Evolutionary conservation across 1,139 yeast genomes (phyloP).

Genomic region (Kodamaea arcana): DNA sequence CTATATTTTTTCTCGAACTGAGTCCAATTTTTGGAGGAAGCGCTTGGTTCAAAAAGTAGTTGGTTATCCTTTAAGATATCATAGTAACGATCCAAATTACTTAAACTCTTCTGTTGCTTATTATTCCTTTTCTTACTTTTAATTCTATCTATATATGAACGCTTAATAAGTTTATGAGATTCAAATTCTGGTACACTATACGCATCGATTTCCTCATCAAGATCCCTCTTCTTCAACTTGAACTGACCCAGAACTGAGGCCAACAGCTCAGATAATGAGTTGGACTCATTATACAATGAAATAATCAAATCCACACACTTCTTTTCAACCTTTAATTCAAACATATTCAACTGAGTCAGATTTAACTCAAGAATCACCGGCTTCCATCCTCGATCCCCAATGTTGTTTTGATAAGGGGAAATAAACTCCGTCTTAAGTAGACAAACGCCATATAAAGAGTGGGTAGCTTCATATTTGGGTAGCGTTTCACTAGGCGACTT

Average conservation of each 20-base stretch:
- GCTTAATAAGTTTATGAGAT: constrained; percentile 7
- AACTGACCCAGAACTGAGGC: not conserved
- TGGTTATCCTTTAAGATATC: constrained; percentile 24
- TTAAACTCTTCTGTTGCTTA: constrained; percentile 13
- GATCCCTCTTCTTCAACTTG: constrained; percentile 12
- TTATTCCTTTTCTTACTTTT: constrained; percentile 14
- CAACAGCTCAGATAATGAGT: constrained; percentile 20
- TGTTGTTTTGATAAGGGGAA: constrained; percentile 35
- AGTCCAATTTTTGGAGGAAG: constrained; percentile 13
- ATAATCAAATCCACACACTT: constrained; percentile 24
- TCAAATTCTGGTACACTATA: constrained; percentile 9
- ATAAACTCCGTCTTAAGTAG: constrained; percentile 34
- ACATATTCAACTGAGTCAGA: constrained; percentile 52
- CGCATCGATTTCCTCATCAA: constrained; percentile 12
- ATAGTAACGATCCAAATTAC: constrained; percentile 18
- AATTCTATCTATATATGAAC: constrained; percentile 15
- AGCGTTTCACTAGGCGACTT: constrained; percentile 21
- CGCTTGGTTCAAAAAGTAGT: constrained; percentile 37
- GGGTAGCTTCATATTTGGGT: constrained; percentile 32
- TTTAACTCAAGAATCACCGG: constrained; percentile 52
- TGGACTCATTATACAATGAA: constrained; percentile 28
- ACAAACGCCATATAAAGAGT: constrained; percentile 31
- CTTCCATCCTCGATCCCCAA: constrained; percentile 35
- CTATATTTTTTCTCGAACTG: constrained; percentile 18
- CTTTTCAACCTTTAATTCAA: constrained; percentile 26